A percentile compares a stretch with the other conserved stretches of the same genome.
These are phyloP conservation scores for Tinospora cordifolia DNA, from an alignment of 164 flowering plant species.

Conservation along the genomic window DNA sequence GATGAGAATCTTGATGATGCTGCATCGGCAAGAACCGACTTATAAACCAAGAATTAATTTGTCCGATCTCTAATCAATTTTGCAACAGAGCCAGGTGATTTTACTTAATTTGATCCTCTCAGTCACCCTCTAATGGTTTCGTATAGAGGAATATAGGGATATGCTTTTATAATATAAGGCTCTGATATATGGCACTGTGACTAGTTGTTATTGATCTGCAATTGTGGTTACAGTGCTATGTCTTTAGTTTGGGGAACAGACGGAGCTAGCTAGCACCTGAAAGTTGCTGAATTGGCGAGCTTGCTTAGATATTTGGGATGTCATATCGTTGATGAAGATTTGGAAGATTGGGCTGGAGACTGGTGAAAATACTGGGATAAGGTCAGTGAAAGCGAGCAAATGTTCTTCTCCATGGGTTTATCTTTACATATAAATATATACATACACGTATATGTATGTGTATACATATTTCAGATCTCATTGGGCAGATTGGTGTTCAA, in stretches of 20 bases:
- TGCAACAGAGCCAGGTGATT: neutral
- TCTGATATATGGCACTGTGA: too few species aligned
- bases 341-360: neutral
- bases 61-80: neutral
- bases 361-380: neutral
- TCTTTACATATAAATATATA: too few species aligned
- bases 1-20: slow-evolving; percentile 82
- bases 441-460: too few species aligned
- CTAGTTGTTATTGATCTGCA: too few species aligned
- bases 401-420: neutral
- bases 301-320: neutral
- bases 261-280: too few species aligned
- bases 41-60: neutral
- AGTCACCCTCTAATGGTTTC: too few species aligned
- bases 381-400: neutral
- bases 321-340: neutral
- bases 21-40: slow-evolving; percentile 56
- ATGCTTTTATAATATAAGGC: too few species aligned
- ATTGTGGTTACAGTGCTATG: too few species aligned
- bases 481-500: neutral
- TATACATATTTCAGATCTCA: neutral
- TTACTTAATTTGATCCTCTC: neutral
- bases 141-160: too few species aligned
- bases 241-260: too few species aligned
- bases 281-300: neutral